Conservation (phyloP, 805 yeast species). For the Saccharomycopsis oosterbeekiorum region DNA sequence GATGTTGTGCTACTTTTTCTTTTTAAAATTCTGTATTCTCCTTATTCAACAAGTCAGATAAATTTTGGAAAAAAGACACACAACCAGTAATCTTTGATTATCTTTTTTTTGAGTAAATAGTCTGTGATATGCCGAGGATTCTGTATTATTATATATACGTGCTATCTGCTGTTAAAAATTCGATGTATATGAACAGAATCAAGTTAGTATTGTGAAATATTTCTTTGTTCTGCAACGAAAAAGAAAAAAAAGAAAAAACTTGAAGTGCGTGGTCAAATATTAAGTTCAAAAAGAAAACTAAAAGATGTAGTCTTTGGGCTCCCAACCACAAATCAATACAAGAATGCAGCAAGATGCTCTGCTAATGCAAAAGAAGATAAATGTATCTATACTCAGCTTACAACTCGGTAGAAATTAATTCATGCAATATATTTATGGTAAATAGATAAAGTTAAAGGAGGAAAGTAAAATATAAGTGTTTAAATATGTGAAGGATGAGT, state of each 20-base stretch:
- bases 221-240: not conserved
- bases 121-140: too few relatives aligned
- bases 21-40: not conserved
- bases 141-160: too few relatives aligned
- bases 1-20: not conserved
- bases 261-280: not conserved
- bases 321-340: too few relatives aligned
- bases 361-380: too few relatives aligned
- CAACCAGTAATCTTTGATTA: not conserved
- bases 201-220: not conserved
- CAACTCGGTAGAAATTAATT: not conserved
- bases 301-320: too few relatives aligned
- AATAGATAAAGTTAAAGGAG: not conserved
- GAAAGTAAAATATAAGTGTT: not conserved
- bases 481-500: not conserved
- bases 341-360: too few relatives aligned
- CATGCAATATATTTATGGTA: slow-evolving; percentile 1
- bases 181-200: not conserved
- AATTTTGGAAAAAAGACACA: not conserved
- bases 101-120: too few relatives aligned
- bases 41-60: too few relatives aligned
- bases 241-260: not conserved
- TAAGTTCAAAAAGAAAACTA: not conserved
- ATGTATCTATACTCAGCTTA: too few relatives aligned
- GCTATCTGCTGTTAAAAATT: not conserved